phyloP scores from a whole-genome alignment of 2,329 filamentous ascomycete genomes.

The Achaetomium macrosporum region DNA sequence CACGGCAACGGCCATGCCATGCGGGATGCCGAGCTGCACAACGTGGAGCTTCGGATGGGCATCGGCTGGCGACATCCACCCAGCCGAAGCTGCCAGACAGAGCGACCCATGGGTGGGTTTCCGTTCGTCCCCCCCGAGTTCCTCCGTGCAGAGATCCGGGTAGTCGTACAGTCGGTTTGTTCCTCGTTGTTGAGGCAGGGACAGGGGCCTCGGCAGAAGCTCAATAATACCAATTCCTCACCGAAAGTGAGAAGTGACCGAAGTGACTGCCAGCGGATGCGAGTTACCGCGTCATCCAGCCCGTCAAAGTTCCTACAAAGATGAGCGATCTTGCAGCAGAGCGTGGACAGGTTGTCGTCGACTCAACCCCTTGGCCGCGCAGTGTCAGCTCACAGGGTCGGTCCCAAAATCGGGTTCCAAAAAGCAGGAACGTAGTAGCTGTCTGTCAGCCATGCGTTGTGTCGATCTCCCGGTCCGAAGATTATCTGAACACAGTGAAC shows the following conservation, averaged over 20 bases:
- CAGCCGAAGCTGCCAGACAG: background rate
- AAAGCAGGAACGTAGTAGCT: background rate
- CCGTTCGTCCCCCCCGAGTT: background rate
- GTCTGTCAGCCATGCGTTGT: background rate
- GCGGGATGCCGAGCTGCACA: constrained; percentile 2
- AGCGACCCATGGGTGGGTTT: background rate
- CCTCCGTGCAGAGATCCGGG: background rate
- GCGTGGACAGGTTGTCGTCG: too few species aligned
- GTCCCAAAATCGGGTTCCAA: too few species aligned
- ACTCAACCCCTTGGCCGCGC: too few species aligned
- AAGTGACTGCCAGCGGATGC: background rate
- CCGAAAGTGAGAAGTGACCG: constrained; percentile 3
- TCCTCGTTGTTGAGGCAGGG: background rate
- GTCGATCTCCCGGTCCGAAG: background rate
- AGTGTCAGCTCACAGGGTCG: too few species aligned
- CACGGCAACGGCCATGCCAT: background rate
- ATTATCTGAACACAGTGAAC: too few species aligned
- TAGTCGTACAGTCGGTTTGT: background rate
- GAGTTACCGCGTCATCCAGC: too few species aligned
- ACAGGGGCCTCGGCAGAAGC: background rate
- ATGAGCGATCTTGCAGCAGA: too few species aligned
- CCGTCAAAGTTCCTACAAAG: too few species aligned
- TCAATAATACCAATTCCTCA: background rate
- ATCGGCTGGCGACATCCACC: background rate
- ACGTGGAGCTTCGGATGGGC: background rate